A percentile compares a stretch with the other conserved stretches of the same genome.
Conservation (phyloP, 1,284 basidiomycete genomes). For the Trametes pubescens region DNA sequence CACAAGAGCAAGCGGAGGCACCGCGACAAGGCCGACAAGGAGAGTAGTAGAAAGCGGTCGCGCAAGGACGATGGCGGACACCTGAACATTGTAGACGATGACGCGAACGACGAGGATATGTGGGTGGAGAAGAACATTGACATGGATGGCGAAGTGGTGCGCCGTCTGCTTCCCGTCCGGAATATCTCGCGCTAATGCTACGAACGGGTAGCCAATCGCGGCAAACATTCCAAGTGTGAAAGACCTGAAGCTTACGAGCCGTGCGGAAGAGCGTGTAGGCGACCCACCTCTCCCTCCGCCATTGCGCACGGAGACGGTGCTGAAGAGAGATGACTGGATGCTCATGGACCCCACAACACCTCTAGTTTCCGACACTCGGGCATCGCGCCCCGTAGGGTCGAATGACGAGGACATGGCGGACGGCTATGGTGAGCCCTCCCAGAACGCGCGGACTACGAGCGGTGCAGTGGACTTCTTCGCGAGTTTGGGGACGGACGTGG, state of each 20-base stretch:
- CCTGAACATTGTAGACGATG: conserved; percentile 69
- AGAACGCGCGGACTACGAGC: conserved; percentile 54
- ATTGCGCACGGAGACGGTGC: conserved; percentile 52
- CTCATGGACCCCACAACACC: conserved; percentile 55
- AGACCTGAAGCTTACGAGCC: conserved; percentile 73
- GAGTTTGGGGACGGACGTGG: conserved; percentile 73
- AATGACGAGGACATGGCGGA: conserved; percentile 69
- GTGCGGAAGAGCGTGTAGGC: conserved; percentile 52
- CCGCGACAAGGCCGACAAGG: conserved; percentile 51
- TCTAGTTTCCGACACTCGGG: conserved; percentile 37
- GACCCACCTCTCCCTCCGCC: conserved; percentile 56
- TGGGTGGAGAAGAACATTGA: conserved; percentile 92
- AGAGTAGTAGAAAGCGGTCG: conserved; percentile 46
- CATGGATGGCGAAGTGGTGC: conserved; percentile 75
- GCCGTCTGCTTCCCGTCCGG: conserved; percentile 37
- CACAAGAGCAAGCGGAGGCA: conserved; percentile 59
- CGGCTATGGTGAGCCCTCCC: conserved; percentile 70
- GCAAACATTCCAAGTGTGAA: conserved; percentile 83
- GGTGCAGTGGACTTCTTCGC: conserved; percentile 87
- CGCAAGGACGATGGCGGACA: conserved; percentile 16
- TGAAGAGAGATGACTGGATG: conserved; percentile 93
- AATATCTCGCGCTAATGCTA: neutral
- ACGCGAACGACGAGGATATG: conserved; percentile 72
- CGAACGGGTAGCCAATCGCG: conserved; percentile 60
- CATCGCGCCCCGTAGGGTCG: conserved; percentile 36